phyloP scores from a whole-genome alignment of 2,329 filamentous ascomycete genomes.

The Alternaria consortialis region DNA sequence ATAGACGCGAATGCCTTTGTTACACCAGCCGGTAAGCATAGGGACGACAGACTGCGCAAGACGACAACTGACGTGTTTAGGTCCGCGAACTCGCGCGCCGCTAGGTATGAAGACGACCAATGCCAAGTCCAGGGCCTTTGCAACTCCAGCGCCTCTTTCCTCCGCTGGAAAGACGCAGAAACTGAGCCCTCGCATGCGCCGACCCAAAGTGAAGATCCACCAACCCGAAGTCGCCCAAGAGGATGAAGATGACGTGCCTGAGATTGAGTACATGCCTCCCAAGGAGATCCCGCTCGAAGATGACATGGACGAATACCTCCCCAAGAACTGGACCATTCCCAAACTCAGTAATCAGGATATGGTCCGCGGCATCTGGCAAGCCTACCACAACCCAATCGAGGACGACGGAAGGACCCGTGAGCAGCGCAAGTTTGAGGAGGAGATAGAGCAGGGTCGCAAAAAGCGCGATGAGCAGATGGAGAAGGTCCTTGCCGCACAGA shows the following conservation, averaged over 20 bases:
- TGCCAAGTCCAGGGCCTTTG: constrained; percentile 76
- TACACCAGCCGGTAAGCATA: constrained; percentile 77
- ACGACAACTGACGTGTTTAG: constrained; percentile 13
- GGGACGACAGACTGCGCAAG: constrained; percentile 3
- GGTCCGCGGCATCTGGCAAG: constrained; percentile 60
- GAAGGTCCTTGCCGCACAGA: constrained; percentile 70
- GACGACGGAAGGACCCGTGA: constrained; percentile 71
- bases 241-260: constrained; percentile 69
- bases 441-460: constrained; percentile 55
- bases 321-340: constrained; percentile 62
- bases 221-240: constrained; percentile 64
- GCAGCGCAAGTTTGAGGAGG: constrained; percentile 65
- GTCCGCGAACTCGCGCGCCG: constrained; percentile 73
- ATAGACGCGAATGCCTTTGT: constrained; percentile 71
- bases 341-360: constrained; percentile 64
- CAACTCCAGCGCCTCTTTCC: constrained; percentile 71
- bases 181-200: constrained; percentile 66
- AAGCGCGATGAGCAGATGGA: constrained; percentile 73
- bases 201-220: constrained; percentile 68
- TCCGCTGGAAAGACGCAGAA: constrained; percentile 69
- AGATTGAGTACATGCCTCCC: constrained; percentile 91
- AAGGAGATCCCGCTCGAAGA: constrained; percentile 69
- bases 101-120: constrained; percentile 97
- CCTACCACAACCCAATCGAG: constrained; percentile 66
- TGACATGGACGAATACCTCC: constrained; percentile 70